Base-by-base conservation (phyloP, 352 stramenopile species). In the Pythium volutum region DNA sequence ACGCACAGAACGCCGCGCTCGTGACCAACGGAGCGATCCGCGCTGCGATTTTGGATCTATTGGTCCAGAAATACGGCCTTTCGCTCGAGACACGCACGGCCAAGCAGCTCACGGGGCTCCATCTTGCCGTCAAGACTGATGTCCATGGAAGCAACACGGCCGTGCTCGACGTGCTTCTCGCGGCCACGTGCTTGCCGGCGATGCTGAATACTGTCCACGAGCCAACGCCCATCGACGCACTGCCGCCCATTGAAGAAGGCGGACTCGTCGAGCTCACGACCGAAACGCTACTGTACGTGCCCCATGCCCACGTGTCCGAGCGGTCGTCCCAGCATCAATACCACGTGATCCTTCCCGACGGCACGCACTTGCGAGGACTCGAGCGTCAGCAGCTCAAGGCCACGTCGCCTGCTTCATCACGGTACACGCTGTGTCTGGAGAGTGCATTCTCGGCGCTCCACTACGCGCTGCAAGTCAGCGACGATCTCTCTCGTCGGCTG, bases 181-280 rank as follows among this genome's bases (percentile, higher is more conserved):
- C 62, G 41, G 27, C 48, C 31, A 25, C 54, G 20, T 23, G 18
- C 3, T 23, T 68, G 16, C 33, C 41, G 15, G 15, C 38, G 0
- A 70, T 50, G 16, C 42, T 86, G 3, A 91, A 93, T 43, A 68
- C 68, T n/a, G 79, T 88, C 4, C 81, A 93, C 31, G 81, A 91
- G 0, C 50, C 70, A 10, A 74, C 67, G 14, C 23, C 64, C 1
- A 88, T 93, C n/a, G 78, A 90, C 46, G 29, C 29, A 1, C 59
- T 79, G 18, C 55, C 63, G 4, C 53, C 75, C 1, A 71, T 91
- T 41, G 50, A 67, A 7, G 69, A 74, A 16, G 65, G 76, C 12
- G 63, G 4, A 20, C 10, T 60, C 23, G 69, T 78, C 0, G 59
- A 73, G 26, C 54, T 78, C 16, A 54, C 53, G 23, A 73, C 62